A percentile compares a stretch with the other conserved stretches of the same genome.
phyloP scores from a whole-genome alignment of 352 stramenopile genomes.

The Pythium oligandrum region DNA sequence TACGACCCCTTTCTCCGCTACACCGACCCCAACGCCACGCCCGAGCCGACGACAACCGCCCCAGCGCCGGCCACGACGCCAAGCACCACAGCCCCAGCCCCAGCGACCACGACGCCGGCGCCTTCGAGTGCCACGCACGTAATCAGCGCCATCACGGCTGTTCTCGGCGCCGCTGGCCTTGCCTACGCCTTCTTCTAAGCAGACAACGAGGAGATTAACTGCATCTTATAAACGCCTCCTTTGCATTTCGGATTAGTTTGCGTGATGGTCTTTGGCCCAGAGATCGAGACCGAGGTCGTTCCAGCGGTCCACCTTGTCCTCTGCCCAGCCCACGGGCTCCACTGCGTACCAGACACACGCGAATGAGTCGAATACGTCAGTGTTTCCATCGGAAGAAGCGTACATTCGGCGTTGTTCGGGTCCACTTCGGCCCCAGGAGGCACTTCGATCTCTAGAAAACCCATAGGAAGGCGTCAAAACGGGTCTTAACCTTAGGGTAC shows the following conservation, averaged over 20 bases:
- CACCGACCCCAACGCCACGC: too few relatives aligned
- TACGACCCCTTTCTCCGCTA: too few relatives aligned
- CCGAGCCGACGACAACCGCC: too few relatives aligned
- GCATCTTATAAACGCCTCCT: too few relatives aligned
- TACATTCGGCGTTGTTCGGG: slow-evolving; percentile 46
- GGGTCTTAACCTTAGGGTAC: not conserved
- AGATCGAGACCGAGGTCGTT: slow-evolving; percentile 73
- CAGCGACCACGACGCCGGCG: too few relatives aligned
- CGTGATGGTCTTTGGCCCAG: slow-evolving; percentile 28
- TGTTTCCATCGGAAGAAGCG: not conserved
- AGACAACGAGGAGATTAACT: too few relatives aligned
- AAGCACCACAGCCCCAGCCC: too few relatives aligned
- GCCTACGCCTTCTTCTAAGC: too few relatives aligned
- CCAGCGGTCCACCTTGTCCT: slow-evolving; percentile 71
- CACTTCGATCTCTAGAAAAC: slow-evolving; percentile 61
- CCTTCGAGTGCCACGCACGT: too few relatives aligned
- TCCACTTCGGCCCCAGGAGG: slow-evolving; percentile 50
- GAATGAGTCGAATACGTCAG: not conserved
- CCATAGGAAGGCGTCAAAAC: not conserved
- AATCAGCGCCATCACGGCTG: too few relatives aligned
- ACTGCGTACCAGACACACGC: slow-evolving; percentile 21
- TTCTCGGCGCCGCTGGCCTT: too few relatives aligned
- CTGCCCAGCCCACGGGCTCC: slow-evolving; percentile 42
- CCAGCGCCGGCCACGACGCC: too few relatives aligned
- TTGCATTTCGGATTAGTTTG: not conserved